phyloP scores from a whole-genome alignment of 768 basidiomycete genomes.

The Paxillus involutus region DNA sequence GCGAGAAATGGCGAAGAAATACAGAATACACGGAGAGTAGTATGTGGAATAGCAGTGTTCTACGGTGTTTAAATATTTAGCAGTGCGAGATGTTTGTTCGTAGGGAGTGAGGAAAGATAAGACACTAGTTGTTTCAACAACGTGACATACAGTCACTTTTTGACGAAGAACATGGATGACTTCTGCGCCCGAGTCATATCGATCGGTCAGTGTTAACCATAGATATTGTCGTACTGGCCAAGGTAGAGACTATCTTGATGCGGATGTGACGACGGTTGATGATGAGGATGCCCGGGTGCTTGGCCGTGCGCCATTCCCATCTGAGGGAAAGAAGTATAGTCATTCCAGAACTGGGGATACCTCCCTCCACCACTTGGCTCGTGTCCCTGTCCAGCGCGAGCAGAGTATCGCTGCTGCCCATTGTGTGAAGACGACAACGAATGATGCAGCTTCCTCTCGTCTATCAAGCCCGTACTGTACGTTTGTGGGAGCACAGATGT shows the following conservation, averaged over 20 bases:
- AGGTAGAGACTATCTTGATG: conserved; percentile 25
- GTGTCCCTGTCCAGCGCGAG: conserved; percentile 15
- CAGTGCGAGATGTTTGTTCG: neutral
- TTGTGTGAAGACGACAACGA: conserved; percentile 16
- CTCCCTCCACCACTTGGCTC: conserved; percentile 26
- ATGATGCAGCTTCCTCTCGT: conserved; percentile 39
- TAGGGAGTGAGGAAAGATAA: neutral
- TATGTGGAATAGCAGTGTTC: neutral
- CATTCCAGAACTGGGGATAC: conserved; percentile 57
- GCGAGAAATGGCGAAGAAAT: too few relatives aligned
- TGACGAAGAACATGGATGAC: conserved; percentile 2
- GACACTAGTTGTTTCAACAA: neutral
- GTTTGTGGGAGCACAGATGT: conserved; percentile 74
- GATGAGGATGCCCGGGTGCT: conserved; percentile 1
- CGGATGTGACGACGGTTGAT: conserved; percentile 2
- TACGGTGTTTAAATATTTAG: neutral
- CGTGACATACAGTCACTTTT: neutral
- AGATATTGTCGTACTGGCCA: conserved; percentile 25
- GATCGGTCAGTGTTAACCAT: conserved; percentile 20
- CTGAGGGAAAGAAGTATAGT: conserved; percentile 53
- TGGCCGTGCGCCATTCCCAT: conserved; percentile 41
- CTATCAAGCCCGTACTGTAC: conserved; percentile 71
- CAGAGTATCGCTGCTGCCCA: conserved; percentile 14
- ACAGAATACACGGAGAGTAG: neutral
- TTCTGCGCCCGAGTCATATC: neutral